Evolutionary conservation across 2,329 filamentous ascomycete species (phyloP), one percentile per base, ranked within the genome.

Genomic region (Chaetothyriales sp.): DNA sequence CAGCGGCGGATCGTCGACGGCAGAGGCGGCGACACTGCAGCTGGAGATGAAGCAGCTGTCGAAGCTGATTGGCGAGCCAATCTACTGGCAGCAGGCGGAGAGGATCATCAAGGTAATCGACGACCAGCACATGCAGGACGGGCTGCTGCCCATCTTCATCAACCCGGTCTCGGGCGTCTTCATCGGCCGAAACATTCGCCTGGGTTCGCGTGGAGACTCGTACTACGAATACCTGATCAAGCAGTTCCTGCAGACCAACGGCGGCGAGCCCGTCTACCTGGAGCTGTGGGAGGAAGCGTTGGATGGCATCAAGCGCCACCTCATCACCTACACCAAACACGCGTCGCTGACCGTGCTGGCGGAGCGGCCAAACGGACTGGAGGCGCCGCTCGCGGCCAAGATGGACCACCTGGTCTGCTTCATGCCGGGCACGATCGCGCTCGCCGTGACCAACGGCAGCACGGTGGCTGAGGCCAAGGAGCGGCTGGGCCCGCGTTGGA

Each of bases 171-270:
- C 73, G 10, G 92, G 92, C 52, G 72, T 80, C 50, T 98, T 97
- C 69, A 77, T 80, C 48, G 88, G 87, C 18, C 70, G 81, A 18
- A 94, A 95, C 64, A 90, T 98, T 62, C 85, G 92, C 18, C 76
- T 97, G 19, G 92, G 92, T 43, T 95, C 88, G 66, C 81, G 92
- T 55, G 92, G 92, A 46, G 92, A 98, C 71, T 95, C 89, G 47
- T 98, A 97, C 70, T 98, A 98, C 70, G 88, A 98, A 70, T 98
- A 98, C 67, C 80, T 98, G 48, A 94, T 97, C 73, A 98, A 98
- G 72, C 92, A 98, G 67, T 97, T 94, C 65, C 76, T 95, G 18
- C 92, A 98, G 68, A 98, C 92, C 10, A 86, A 86, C 52, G 81
- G 85, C 65, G 76, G 89, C 63, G 90, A 98, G 66, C 75, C 81